Base-by-base conservation (phyloP, 352 stramenopile genomes). In the Globisporangium recalcitrans region DNA sequence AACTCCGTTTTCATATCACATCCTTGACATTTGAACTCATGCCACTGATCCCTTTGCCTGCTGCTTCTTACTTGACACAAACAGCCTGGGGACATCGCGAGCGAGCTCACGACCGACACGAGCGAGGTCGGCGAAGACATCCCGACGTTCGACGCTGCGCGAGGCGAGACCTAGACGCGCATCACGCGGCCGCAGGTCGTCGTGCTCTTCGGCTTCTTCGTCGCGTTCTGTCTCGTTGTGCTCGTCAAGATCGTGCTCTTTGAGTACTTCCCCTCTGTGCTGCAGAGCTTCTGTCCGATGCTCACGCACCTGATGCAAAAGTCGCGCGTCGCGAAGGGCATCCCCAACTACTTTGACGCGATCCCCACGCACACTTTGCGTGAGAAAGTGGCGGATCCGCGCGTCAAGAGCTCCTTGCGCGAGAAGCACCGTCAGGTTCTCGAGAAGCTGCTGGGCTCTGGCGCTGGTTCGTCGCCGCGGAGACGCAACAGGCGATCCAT, bases 291-390 rank as follows among this genome's bases (percentile, higher is more conserved):
- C 5, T 81, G 86, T 29, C 82, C 82, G 6, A 60, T 77, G 22
- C 66, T 91, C 36, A 78, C 74, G 53, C 75, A 70, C 0, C 60
- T 87, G 51, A 68, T 87, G 47, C 76, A 88, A 42, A 82, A 82
- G 36, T 68, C 76, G 19, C 80, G 85, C 27, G 67, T 78, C 24
- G 69, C 73, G 16, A 88, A 85, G 58, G 74, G 72, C 4, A 69
- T 92, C n/a, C 85, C 85, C 22, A 94, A 90, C 63, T 94, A 94
- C 67, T 94, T 92, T 52, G 82, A 94, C 38, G 78, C 83, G 13
- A 88, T 92, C 64, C 74, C 81, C 3, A 90, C 81, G 0, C 57
- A 69, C 4, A 74, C 81, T n/a, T 52, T 92, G 16, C 60, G 74
- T 0, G 81, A 88, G 49, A 90, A 87, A 47, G 34, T 87, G 16